Evolutionary conservation across 768 basidiomycete genomes (phyloP), one percentile per base, ranked within the genome.

Genomic region (Gautieria morchelliformis): DNA sequence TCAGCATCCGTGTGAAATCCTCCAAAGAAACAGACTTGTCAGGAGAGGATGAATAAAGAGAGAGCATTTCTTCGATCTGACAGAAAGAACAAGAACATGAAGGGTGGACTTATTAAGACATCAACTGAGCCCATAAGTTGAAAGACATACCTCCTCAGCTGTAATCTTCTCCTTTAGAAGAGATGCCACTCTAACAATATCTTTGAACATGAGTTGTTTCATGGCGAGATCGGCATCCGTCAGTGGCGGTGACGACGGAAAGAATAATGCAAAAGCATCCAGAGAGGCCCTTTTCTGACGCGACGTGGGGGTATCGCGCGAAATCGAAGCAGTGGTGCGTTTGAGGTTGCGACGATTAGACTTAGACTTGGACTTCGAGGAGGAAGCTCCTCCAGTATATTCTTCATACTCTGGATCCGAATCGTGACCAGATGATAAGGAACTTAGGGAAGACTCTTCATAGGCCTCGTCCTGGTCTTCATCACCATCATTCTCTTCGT

Each of bases 1-100:
- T 66, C 83, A 91, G 89, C 81, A 93, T 89, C 20, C 72, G 71
- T 61, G 82, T 79, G 63, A 93, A 93, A 66, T 91, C 87, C 14
- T 71, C 68, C 35, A 90, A 73, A 56, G 68, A 69, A 73, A 92
- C 77, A 3, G 85, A 78, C 65, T 82, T 83, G 67, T 91, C 89
- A 0, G 78, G 71, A 0, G 81, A 78, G 0, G 78, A 81, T 1
- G 89, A 87, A 65, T 89, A 92, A 52, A 76, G 75, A n/a, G 79
- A 77, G 1, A 93, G 72, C 89, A 91, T 92, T 58, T 90, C 87
- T 3, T 84, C 63, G 63, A 89, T 83, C 89, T 91, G 56, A 9
- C 6, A 7, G 24, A 49, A 33, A 46, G 10, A 45, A n/a, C 44
- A 45, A 45, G 44, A 27, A 14, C 19, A 46, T 46, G 24, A 17